A percentile compares a stretch with the other conserved stretches of the same genome.
Evolutionary conservation across 2,329 filamentous ascomycete species (phyloP).

Genomic region (Aspergillus puulaauensis): DNA sequence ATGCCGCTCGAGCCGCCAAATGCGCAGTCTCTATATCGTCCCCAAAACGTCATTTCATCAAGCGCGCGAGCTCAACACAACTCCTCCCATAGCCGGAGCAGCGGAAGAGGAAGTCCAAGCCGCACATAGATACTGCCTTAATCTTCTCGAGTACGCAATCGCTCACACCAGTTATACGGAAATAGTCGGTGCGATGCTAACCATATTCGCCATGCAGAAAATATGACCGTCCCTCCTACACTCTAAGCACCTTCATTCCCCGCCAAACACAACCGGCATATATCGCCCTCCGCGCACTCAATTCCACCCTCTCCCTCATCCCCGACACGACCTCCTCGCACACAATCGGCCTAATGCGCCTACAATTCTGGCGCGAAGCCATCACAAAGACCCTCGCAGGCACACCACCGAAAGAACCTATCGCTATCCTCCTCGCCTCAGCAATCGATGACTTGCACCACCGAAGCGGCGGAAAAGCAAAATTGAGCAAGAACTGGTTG

Average conservation of each 20-base stretch:
- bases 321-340: slow-evolving; percentile 86
- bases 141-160: slow-evolving; percentile 52
- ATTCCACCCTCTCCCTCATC: slow-evolving; percentile 85
- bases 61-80: slow-evolving; percentile 27
- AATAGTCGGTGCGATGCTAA: neutral
- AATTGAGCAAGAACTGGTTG: slow-evolving; percentile 69
- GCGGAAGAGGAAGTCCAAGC: slow-evolving; percentile 52
- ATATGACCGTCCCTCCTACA: slow-evolving; percentile 85
- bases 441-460: slow-evolving; percentile 61
- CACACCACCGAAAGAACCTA: slow-evolving; percentile 82
- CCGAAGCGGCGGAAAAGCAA: slow-evolving; percentile 47
- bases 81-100: slow-evolving; percentile 20
- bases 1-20: slow-evolving; percentile 18
- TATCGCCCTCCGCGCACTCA: slow-evolving; percentile 85
- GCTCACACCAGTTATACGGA: neutral
- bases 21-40: slow-evolving; percentile 10
- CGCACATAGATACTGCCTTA: slow-evolving; percentile 59
- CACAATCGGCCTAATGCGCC: slow-evolving; percentile 82
- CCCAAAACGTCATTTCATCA: slow-evolving; percentile 12
- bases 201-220: slow-evolving; percentile 54
- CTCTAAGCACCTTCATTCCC: slow-evolving; percentile 83
- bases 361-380: slow-evolving; percentile 93
- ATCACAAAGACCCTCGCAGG: slow-evolving; percentile 75
- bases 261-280: slow-evolving; percentile 75
- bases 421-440: slow-evolving; percentile 77